Percentiles rank a stretch among this genome's conserved stretches.
Conservation (phyloP, 352 stramenopile species). For the Phytophthora macrochlamydospora region DNA sequence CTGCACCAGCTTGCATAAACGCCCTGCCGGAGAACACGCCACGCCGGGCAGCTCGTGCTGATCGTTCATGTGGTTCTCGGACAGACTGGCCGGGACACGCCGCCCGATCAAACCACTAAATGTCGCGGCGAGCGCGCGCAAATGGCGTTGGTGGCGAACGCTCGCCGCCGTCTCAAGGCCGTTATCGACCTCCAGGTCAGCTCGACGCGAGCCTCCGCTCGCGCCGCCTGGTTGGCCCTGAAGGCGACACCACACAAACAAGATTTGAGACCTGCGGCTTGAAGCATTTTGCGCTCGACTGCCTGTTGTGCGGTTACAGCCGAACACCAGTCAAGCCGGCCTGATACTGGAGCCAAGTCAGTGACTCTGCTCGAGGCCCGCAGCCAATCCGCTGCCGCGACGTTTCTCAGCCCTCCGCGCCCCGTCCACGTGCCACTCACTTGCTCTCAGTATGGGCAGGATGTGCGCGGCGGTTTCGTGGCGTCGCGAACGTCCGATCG, state of each 20-base stretch:
- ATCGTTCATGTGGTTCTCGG: conserved; percentile 1
- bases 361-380: not conserved
- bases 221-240: conserved; percentile 2
- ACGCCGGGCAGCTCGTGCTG: no score
- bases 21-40: not conserved
- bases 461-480: conserved; percentile 25
- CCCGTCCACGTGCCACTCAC: not conserved
- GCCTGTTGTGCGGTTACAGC: not conserved
- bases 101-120: conserved; percentile 9
- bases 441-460: conserved; percentile 10
- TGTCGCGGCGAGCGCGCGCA: conserved; percentile 16
- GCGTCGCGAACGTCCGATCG: conserved; percentile 39
- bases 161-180: conserved; percentile 13
- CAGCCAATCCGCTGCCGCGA: not conserved
- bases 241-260: not conserved
- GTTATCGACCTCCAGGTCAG: no score
- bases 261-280: not conserved
- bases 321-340: not conserved
- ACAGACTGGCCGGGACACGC: conserved; percentile 12
- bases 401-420: not conserved
- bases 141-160: conserved; percentile 7
- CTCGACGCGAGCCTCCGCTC: not conserved
- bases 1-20: not conserved
- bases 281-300: not conserved
- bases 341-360: not conserved